Conservation (phyloP, 2,329 filamentous ascomycete genomes). For the Phaeomoniella chlamydospora region DNA sequence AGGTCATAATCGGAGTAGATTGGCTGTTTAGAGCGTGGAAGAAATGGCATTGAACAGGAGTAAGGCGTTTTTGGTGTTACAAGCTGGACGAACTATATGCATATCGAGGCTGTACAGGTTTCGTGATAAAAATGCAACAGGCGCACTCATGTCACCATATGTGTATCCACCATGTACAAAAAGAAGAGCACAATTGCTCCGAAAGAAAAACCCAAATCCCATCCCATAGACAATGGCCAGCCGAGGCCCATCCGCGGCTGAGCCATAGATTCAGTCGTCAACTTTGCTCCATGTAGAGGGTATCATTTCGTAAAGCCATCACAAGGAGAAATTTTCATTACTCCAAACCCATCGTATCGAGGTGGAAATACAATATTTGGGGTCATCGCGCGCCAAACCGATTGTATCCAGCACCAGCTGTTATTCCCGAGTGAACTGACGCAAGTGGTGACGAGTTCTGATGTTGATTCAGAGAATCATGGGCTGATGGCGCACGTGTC, state of each 20-base stretch:
- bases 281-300: neutral
- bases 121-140: no score
- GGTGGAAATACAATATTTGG: conserved; percentile 1
- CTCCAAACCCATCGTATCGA: neutral
- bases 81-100: neutral
- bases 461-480: conserved; percentile 1
- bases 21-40: neutral
- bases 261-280: no score
- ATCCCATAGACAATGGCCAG: no score
- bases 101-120: no score
- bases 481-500: neutral
- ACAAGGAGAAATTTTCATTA: neutral
- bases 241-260: no score
- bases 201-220: no score
- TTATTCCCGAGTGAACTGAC: conserved; percentile 9
- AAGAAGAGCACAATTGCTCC: no score
- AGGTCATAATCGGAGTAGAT: neutral
- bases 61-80: neutral
- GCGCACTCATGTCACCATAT: no score
- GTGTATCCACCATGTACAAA: no score
- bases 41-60: no score
- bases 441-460: conserved; percentile 2
- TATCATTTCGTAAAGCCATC: no score
- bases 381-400: conserved; percentile 18
- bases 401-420: conserved; percentile 15